A percentile compares a stretch with the other conserved stretches of the same genome.
Evolutionary conservation across 352 stramenopile species (phyloP).

Genomic region (Globisporangium cystogenes): DNA sequence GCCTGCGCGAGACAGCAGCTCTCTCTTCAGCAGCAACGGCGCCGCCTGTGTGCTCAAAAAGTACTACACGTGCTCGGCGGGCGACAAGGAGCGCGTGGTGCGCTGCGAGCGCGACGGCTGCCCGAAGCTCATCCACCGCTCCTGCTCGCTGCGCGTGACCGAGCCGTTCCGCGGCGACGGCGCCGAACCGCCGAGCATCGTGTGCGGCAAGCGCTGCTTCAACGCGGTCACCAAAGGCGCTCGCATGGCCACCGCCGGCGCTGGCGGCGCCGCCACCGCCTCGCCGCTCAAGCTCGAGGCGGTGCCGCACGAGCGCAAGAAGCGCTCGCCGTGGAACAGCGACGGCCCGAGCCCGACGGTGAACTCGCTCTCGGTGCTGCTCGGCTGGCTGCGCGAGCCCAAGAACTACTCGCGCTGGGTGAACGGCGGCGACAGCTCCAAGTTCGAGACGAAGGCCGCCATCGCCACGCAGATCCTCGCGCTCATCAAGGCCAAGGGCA

Average conservation of each 20-base stretch:
- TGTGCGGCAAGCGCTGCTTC: conserved; percentile 18
- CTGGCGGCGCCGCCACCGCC: background rate
- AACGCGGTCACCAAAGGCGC: conserved; percentile 9
- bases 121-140: conserved; percentile 13
- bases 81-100: conserved; percentile 6
- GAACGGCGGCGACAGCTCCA: conserved; percentile 10
- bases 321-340: conserved; percentile 14
- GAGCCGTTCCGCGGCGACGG: conserved; percentile 11
- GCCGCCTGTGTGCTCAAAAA: conserved; percentile 12
- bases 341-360: conserved; percentile 9
- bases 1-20: background rate
- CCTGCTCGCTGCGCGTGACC: conserved; percentile 13
- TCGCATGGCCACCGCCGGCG: background rate
- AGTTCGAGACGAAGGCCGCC: conserved; percentile 12
- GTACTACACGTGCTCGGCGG: conserved; percentile 11
- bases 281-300: conserved; percentile 2
- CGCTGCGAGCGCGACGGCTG: conserved; percentile 11
- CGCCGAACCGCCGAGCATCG: conserved; percentile 3
- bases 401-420: conserved; percentile 15
- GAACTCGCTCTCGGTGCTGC: conserved; percentile 12
- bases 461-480: conserved; percentile 12
- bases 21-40: background rate
- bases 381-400: conserved; percentile 11
- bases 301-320: conserved; percentile 10
- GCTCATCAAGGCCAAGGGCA: conserved; percentile 9